These are phyloP conservation scores for Collybia mongolica DNA, from an alignment of 768 basidiomycete species.

Conservation along the genomic window DNA sequence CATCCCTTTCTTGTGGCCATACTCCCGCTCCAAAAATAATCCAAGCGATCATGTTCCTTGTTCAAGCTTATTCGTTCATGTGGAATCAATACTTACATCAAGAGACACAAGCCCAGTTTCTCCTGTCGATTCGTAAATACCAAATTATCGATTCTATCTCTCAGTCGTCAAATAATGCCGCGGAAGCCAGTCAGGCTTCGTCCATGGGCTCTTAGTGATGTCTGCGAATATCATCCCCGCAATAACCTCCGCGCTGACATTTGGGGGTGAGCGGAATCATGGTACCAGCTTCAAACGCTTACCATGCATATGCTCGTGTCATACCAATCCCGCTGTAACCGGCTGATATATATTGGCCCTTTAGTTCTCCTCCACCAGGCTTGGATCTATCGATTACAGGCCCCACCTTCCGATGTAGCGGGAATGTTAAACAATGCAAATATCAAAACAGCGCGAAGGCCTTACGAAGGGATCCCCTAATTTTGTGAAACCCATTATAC, in stretches of 20 bases:
- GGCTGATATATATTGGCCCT: constrained; percentile 52
- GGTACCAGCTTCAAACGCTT: neutral
- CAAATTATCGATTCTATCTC: no score
- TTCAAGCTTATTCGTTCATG: no score
- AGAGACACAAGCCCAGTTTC: no score
- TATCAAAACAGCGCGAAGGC: constrained; percentile 4
- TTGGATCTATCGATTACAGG: constrained; percentile 41
- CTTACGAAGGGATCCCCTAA: constrained; percentile 66
- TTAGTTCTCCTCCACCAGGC: constrained; percentile 13
- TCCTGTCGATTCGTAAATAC: no score
- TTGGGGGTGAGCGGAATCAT: neutral
- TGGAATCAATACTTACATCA: no score
- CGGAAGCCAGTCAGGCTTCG: constrained; percentile 9
- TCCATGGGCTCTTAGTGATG: constrained; percentile 6
- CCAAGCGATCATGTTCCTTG: no score
- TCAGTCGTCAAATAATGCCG: constrained; percentile 5
- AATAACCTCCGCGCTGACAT: constrained; percentile 10
- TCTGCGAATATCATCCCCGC: constrained; percentile 11
- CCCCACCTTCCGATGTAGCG: constrained; percentile 48
- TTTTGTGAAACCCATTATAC: constrained; percentile 77
- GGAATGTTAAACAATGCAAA: neutral
- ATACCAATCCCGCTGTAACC: constrained; percentile 61
- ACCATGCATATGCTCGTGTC: constrained; percentile 51
- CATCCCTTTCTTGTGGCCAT: no score
- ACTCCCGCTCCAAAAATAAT: no score